These are phyloP conservation scores for Ramaria sp. DNA, from an alignment of 768 basidiomycete species.

Conservation along the genomic window DNA sequence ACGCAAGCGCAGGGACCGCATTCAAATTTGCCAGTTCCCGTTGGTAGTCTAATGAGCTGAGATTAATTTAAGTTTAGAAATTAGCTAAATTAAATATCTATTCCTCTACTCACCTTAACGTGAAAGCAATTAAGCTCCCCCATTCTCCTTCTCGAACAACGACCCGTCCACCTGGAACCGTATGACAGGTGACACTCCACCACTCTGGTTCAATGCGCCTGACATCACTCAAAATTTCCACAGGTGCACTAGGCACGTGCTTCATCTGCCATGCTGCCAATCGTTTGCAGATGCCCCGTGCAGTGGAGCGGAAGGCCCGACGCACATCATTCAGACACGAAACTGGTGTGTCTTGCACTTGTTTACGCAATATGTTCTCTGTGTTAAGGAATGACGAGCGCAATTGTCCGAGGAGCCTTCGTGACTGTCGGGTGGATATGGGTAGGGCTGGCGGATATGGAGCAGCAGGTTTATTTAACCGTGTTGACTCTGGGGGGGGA, in stretches of 20 bases:
- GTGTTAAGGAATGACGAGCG: slow-evolving; percentile 45
- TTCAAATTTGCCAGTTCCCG: slow-evolving; percentile 25
- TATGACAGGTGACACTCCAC: slow-evolving; percentile 53
- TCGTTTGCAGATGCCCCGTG: slow-evolving; percentile 41
- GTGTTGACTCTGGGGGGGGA: not conserved
- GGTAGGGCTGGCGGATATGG: slow-evolving; percentile 6
- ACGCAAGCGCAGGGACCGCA: slow-evolving; percentile 3
- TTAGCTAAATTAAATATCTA: not conserved
- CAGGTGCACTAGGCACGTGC: slow-evolving; percentile 30
- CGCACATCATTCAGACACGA: slow-evolving; percentile 51
- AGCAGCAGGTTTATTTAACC: not conserved
- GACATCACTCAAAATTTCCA: slow-evolving; percentile 13
- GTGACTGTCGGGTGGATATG: slow-evolving; percentile 14
- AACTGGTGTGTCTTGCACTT: slow-evolving; percentile 36
- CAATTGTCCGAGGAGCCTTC: slow-evolving; percentile 34
- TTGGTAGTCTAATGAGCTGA: slow-evolving; percentile 51
- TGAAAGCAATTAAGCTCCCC: slow-evolving; percentile 73
- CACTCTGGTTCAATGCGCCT: slow-evolving; percentile 44
- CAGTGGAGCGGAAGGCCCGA: slow-evolving; percentile 41
- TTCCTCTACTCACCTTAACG: slow-evolving; percentile 39
- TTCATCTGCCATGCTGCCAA: slow-evolving; percentile 56
- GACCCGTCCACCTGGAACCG: slow-evolving; percentile 53
- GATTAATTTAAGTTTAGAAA: slow-evolving; percentile 4
- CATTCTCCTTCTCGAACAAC: slow-evolving; percentile 61
- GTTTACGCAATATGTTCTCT: slow-evolving; percentile 48